Evolutionary conservation across 192 early-diverging fungal species (phyloP).

Genomic region (Rhizoclosmatium sp.): DNA sequence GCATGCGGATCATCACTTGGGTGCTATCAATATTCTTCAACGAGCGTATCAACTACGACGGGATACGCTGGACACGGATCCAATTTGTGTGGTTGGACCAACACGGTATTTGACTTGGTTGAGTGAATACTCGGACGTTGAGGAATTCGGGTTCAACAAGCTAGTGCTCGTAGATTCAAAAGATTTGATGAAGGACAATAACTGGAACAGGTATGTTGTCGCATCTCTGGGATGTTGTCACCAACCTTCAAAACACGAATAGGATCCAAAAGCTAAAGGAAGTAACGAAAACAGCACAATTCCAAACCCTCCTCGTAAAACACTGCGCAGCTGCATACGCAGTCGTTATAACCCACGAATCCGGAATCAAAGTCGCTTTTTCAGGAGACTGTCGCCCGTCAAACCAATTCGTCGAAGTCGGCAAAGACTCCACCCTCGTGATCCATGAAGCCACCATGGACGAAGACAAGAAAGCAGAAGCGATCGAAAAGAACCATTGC

Average conservation of each 20-base stretch:
- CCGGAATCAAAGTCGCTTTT: conserved; percentile 77
- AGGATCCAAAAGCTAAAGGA: background rate
- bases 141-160: conserved; percentile 67
- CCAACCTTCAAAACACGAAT: background rate
- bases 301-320: conserved; percentile 76
- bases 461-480: conserved; percentile 61
- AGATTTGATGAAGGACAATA: conserved; percentile 41
- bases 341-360: conserved; percentile 75
- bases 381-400: conserved; percentile 96
- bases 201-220: background rate
- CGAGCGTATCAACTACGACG: conserved; percentile 4
- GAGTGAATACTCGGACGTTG: conserved; percentile 71
- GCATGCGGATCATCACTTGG: conserved; percentile 98
- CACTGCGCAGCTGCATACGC: conserved; percentile 88
- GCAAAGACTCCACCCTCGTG: conserved; percentile 70
- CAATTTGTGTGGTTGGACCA: conserved; percentile 63
- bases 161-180: conserved; percentile 62
- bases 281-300: conserved; percentile 59
- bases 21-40: conserved; percentile 74
- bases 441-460: conserved; percentile 92
- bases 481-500: conserved; percentile 81
- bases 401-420: conserved; percentile 72
- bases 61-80: background rate
- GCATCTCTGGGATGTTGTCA: background rate
- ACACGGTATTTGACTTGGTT: conserved; percentile 64